Evolutionary conservation across 441 rosid genomes (phyloP).

Genomic region (Corymbia citriodora): DNA sequence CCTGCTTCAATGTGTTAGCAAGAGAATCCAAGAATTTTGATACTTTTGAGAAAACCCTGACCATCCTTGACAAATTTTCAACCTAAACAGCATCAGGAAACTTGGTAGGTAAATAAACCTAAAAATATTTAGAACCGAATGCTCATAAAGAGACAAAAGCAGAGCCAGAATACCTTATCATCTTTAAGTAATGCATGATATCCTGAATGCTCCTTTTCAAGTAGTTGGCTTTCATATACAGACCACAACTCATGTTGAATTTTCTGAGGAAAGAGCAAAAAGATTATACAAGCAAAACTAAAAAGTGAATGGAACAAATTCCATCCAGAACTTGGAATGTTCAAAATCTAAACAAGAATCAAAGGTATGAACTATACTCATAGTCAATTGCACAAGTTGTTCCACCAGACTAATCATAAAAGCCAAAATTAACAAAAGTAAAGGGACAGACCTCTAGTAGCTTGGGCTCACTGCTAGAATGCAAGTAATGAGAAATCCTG

Average conservation of each 20-base stretch:
- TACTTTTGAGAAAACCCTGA: conserved; percentile 73
- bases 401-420: not conserved
- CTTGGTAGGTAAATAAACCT: not conserved
- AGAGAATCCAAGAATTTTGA: conserved; percentile 62
- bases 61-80: conserved; percentile 91
- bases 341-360: not conserved
- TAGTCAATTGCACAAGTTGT: not conserved
- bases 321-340: not conserved
- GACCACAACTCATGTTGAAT: not conserved
- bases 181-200: not conserved
- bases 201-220: not conserved
- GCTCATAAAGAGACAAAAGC: not conserved
- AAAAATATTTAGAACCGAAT: not conserved
- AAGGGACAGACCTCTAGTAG: conserved; percentile 63
- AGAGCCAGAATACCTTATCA: not conserved
- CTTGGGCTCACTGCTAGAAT: conserved; percentile 76
- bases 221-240: not conserved
- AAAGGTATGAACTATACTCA: not conserved
- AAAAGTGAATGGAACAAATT: not conserved
- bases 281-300: not conserved
- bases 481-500: conserved; percentile 83
- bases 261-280: conserved; percentile 2
- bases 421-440: not conserved
- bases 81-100: conserved; percentile 35
- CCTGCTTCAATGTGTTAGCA: conserved; percentile 79